These are phyloP conservation scores for Aspergillus vadensis DNA, from an alignment of 2,329 filamentous ascomycete genomes.

Conservation along the genomic window DNA sequence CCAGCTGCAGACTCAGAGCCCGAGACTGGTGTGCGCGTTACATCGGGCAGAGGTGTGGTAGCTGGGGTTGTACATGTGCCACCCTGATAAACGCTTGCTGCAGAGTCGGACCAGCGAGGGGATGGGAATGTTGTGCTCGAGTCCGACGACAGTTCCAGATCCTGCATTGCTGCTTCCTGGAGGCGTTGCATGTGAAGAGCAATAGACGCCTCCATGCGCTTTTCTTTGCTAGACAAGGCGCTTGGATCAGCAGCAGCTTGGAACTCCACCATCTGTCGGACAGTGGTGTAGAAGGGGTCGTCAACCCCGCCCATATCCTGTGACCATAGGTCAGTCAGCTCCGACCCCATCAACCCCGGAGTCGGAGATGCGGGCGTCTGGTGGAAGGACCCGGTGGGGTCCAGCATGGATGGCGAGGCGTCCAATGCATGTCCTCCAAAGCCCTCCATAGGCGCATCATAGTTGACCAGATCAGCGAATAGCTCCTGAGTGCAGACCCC, in stretches of 20 bases:
- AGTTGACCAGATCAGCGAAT: conserved; percentile 29
- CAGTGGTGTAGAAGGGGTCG: conserved; percentile 17
- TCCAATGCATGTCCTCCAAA: conserved; percentile 22
- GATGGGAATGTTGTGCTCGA: conserved; percentile 37
- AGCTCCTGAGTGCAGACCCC: conserved; percentile 22
- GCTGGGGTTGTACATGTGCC: conserved; percentile 26
- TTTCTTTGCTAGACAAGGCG: conserved; percentile 40
- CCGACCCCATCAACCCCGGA: conserved; percentile 6
- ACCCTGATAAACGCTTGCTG: conserved; percentile 27
- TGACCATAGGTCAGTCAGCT: conserved; percentile 15
- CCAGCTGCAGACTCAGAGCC: conserved; percentile 24
- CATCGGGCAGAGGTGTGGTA: conserved; percentile 20
- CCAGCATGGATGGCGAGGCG: conserved; percentile 16
- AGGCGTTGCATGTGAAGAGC: conserved; percentile 44
- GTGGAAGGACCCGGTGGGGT: conserved; percentile 18
- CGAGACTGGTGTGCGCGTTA: conserved; percentile 18
- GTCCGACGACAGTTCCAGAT: conserved; percentile 31
- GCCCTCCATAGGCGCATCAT: conserved; percentile 23
- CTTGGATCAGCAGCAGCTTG: conserved; percentile 41
- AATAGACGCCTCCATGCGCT: conserved; percentile 46
- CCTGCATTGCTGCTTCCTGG: conserved; percentile 32
- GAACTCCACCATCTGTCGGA: conserved; percentile 40
- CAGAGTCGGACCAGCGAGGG: conserved; percentile 34
- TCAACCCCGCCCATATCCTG: conserved; percentile 17
- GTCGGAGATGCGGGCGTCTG: conserved; percentile 5